phyloP scores from a whole-genome alignment of 1,139 yeast genomes.

The Eremothecium coryli region DNA sequence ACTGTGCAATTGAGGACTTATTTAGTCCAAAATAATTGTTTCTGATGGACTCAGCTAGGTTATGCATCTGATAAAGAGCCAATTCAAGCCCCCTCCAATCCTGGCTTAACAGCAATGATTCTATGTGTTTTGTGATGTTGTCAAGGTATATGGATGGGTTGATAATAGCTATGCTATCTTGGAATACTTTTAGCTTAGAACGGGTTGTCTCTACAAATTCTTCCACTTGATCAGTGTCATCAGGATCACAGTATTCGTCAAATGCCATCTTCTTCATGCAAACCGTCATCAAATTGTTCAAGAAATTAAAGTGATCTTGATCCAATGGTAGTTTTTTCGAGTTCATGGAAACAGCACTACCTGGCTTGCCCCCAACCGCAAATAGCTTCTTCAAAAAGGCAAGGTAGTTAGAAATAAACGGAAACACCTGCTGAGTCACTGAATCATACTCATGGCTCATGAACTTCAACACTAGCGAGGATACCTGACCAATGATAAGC shows the following conservation, averaged over 20 bases:
- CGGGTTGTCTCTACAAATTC: slow-evolving; percentile 72
- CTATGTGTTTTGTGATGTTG: slow-evolving; percentile 57
- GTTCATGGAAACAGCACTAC: slow-evolving; percentile 29
- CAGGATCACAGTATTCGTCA: slow-evolving; percentile 69
- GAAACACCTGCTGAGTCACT: slow-evolving; percentile 71
- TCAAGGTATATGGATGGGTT: slow-evolving; percentile 66
- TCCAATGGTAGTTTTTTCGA: slow-evolving; percentile 32
- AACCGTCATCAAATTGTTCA: slow-evolving; percentile 57
- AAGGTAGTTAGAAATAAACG: slow-evolving; percentile 68
- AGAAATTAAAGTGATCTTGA: slow-evolving; percentile 38
- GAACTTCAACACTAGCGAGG: slow-evolving; percentile 67
- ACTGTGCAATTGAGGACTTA: slow-evolving; percentile 49
- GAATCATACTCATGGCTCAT: slow-evolving; percentile 80
- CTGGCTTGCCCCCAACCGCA: slow-evolving; percentile 33
- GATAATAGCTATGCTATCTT: slow-evolving; percentile 74
- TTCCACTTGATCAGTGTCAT: slow-evolving; percentile 55
- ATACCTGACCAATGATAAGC: slow-evolving; percentile 45
- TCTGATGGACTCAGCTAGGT: slow-evolving; percentile 70
- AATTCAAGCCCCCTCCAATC: slow-evolving; percentile 82
- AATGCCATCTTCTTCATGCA: slow-evolving; percentile 70
- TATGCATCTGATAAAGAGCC: slow-evolving; percentile 73
- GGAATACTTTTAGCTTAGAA: slow-evolving; percentile 61
- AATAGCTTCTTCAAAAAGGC: slow-evolving; percentile 53
- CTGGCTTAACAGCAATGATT: slow-evolving; percentile 38
- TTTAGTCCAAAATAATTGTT: slow-evolving; percentile 63